phyloP scores from a whole-genome alignment of 1,139 yeast species.

The Sugiyamaella novakii region DNA sequence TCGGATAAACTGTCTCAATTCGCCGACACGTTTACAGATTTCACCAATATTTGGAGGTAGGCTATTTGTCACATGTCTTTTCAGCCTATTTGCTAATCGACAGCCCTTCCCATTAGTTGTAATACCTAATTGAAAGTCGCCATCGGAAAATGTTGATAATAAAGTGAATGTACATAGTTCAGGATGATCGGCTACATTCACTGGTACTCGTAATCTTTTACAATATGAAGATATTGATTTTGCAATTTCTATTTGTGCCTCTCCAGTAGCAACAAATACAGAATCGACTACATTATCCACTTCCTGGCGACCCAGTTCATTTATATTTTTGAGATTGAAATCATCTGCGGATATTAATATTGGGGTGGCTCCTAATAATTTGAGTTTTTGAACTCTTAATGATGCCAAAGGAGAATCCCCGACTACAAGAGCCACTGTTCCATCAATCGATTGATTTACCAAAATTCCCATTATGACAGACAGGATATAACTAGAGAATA shows the following conservation, averaged over 20 bases:
- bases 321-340: conserved; percentile 21
- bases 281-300: conserved; percentile 70
- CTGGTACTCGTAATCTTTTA: conserved; percentile 66
- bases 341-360: conserved; percentile 45
- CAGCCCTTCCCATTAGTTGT: conserved; percentile 92
- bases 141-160: conserved; percentile 69
- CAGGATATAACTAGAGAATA: neutral
- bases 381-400: conserved; percentile 53
- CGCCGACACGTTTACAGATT: conserved; percentile 70
- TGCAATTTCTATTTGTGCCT: conserved; percentile 40
- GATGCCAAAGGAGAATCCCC: conserved; percentile 57
- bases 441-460: conserved; percentile 54
- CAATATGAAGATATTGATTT: conserved; percentile 54
- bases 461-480: conserved; percentile 44
- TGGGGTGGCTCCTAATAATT: conserved; percentile 61
- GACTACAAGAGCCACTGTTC: conserved; percentile 61
- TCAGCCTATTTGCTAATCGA: conserved; percentile 76
- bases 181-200: conserved; percentile 76
- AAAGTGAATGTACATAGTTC: conserved; percentile 74
- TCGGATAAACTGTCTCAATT: conserved; percentile 59
- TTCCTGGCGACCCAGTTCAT: conserved; percentile 60
- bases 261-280: conserved; percentile 63
- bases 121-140: conserved; percentile 79
- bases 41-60: conserved; percentile 72
- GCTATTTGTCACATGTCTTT: conserved; percentile 63